phyloP scores from a whole-genome alignment of 139 green algal genomes.

The Coccomyxa sp. region DNA sequence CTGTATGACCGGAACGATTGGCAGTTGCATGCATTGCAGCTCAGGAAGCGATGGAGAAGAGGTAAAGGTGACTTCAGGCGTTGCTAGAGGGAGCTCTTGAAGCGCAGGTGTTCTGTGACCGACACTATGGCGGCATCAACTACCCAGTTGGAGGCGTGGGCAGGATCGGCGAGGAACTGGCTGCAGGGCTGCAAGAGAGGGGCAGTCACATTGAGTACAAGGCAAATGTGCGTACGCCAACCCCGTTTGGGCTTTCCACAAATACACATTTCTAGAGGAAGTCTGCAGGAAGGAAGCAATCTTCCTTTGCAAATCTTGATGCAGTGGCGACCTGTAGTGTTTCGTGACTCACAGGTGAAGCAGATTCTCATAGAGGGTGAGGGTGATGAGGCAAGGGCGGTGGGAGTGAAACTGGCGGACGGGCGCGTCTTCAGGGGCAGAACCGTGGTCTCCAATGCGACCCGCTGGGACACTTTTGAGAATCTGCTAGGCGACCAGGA shows the following conservation, averaged over 20 bases:
- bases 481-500: slow-evolving; percentile 60
- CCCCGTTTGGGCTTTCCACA: not conserved
- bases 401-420: slow-evolving; percentile 79
- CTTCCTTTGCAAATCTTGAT: not conserved
- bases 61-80: not conserved
- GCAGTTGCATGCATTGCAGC: not conserved
- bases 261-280: not conserved
- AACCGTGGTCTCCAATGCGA: slow-evolving; percentile 4
- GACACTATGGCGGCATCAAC: slow-evolving; percentile 95
- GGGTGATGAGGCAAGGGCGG: slow-evolving; percentile 30
- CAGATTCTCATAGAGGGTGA: slow-evolving; percentile 68
- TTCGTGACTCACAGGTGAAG: slow-evolving; percentile 43
- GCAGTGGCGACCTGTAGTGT: not conserved
- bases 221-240: slow-evolving; percentile 47
- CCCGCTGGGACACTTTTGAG: slow-evolving; percentile 96
- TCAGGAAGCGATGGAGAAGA: not conserved
- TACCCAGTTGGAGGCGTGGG: slow-evolving; percentile 89
- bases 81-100: not conserved
- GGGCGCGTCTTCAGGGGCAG: slow-evolving; percentile 45
- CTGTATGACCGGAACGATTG: not conserved
- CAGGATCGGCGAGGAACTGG: slow-evolving; percentile 71
- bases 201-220: slow-evolving; percentile 86
- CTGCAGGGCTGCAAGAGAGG: slow-evolving; percentile 57
- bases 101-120: slow-evolving; percentile 38
- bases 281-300: not conserved